A percentile compares a stretch with the other conserved stretches of the same genome.
Evolutionary conservation across 306 rosid genomes (phyloP).

Genomic region (Lupinus albus): DNA sequence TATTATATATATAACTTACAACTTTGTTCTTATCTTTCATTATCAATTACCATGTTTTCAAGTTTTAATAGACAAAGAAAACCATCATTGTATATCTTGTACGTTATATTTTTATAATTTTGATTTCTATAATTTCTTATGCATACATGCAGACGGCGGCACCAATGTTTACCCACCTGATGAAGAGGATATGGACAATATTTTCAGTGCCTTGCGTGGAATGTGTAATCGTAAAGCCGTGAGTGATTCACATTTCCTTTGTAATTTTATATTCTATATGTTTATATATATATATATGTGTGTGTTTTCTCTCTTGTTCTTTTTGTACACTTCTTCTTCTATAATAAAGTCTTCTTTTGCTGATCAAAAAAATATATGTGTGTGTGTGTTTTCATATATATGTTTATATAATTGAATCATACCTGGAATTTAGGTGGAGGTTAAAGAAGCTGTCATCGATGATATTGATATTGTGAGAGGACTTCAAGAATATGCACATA

Average conservation of each 20-base stretch:
- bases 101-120: no score
- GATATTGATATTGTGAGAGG: slow-evolving; percentile 66
- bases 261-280: background rate
- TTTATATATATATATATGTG: no score
- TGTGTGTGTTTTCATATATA: no score
- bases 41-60: no score
- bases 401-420: no score
- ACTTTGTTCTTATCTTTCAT: slow-evolving; percentile 14
- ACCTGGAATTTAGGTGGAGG: slow-evolving; percentile 45
- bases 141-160: slow-evolving; percentile 45
- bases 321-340: no score
- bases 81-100: no score
- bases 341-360: no score
- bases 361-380: no score
- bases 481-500: slow-evolving; percentile 53
- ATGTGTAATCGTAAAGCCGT: slow-evolving; percentile 71
- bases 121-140: background rate
- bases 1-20: no score
- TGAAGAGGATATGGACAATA: slow-evolving; percentile 41
- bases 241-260: slow-evolving; percentile 17
- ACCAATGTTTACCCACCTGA: slow-evolving; percentile 47
- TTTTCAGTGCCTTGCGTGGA: slow-evolving; percentile 67
- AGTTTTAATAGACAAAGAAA: no score
- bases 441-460: slow-evolving; percentile 73
- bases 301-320: no score